Evolutionary conservation across 192 early-diverging fungal species (phyloP), one percentile per base, ranked within the genome.

Genomic region (Gaertneriomyces semiglobifer): DNA sequence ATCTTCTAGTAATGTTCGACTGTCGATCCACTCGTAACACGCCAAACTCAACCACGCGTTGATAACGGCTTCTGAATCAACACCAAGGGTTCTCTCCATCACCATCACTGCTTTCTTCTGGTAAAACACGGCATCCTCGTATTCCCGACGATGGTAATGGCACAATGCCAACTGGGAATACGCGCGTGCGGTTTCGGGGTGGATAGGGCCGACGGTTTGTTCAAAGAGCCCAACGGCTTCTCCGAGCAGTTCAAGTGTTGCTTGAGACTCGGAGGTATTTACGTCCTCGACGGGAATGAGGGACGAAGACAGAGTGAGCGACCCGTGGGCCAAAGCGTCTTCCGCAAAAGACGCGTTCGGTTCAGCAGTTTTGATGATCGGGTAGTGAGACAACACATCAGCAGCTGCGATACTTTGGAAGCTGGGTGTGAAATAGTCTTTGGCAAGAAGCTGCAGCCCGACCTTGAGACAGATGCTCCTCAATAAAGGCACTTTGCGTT

Each of bases 131-230:
- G 87, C 86, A 50, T 65, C 56, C 55, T 88, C 88, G 59, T 84
- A 76, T 53, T 97, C 88, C 12, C 86, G 83, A 11, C 74, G 59
- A 19, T 96, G 86, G 67, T 92, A 88, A 71, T 89, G 88, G 16
- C 88, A 78, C 83, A 93, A 81, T 12, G 96, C 91, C 48, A 96
- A 79, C 12, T 85, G 82, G 10, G 85, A 82, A 74, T 94, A 94
- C 64, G 88, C 87, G 40, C 90, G 88, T n/a, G 86, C 89, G 18
- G 92, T 93, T 62, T 95, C 93, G 0, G 88, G 82, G 65, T 98
- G 94, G 61, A 98, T 70, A 62, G 92, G 91, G 11, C 94, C 94
- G 74, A 89, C 95, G 11, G 88, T 89, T 75, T 96, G 94, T 79
- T 99, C 96, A 72, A 92, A 93, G 18, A 98, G 76, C 5, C 89